These are phyloP conservation scores for Calonectria pseudoturangicola DNA, from an alignment of 2,329 filamentous ascomycete species.

Conservation along the genomic window DNA sequence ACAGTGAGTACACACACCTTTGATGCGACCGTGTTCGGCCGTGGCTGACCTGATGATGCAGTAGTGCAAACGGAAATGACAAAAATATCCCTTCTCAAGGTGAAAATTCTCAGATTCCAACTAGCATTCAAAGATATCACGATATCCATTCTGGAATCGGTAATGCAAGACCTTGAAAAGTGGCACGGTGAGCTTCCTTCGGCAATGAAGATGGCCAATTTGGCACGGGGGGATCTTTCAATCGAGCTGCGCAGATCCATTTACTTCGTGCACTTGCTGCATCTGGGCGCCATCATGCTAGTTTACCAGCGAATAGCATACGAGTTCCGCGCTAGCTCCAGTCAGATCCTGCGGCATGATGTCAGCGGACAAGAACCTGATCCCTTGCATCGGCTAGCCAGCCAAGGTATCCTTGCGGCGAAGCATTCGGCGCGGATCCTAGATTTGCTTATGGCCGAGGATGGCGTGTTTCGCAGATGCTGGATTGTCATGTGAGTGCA, in stretches of 20 bases:
- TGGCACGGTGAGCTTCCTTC: conserved; percentile 7
- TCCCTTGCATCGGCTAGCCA: background rate
- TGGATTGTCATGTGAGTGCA: conserved; percentile 15
- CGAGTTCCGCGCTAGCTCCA: background rate
- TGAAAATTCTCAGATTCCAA: conserved; percentile 1
- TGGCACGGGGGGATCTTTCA: background rate
- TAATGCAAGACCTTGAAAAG: conserved; percentile 9
- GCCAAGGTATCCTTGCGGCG: background rate
- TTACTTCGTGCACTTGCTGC: conserved; percentile 3
- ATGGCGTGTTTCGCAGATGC: conserved; percentile 8
- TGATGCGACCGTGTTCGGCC: rapidly evolving
- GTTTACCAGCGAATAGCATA: conserved; percentile 18
- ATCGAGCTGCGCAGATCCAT: conserved; percentile 4
- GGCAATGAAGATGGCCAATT: conserved; percentile 8
- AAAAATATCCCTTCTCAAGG: conserved; percentile 10
- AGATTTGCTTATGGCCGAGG: background rate
- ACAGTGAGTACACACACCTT: background rate
- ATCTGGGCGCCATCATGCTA: conserved; percentile 6
- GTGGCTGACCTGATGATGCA: background rate
- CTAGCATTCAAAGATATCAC: background rate
- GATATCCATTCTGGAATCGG: background rate
- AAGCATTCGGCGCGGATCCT: conserved; percentile 10
- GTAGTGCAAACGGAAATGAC: conserved; percentile 13
- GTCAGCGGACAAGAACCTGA: background rate
- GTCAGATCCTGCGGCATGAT: background rate